Evolutionary conservation across 2,329 filamentous ascomycete genomes (phyloP).

Genomic region (Acephala macrosclerotiorum): DNA sequence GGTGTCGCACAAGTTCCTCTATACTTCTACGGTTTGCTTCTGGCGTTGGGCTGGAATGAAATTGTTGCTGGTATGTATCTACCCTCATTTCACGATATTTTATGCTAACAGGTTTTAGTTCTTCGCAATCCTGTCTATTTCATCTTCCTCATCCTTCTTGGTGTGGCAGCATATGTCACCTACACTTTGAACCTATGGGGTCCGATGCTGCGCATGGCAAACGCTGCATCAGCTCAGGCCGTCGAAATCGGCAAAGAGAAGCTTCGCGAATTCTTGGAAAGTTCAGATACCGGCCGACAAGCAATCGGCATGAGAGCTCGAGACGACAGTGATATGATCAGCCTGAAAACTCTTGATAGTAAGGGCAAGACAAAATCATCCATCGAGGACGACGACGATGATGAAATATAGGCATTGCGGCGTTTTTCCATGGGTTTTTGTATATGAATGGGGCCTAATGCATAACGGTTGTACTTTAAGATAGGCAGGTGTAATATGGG

Average conservation of each 20-base stretch:
- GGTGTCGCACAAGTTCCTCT: conserved; percentile 92
- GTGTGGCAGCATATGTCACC: conserved; percentile 82
- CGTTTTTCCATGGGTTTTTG: conserved; percentile 10
- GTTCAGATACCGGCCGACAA: conserved; percentile 83
- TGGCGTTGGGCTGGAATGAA: conserved; percentile 98
- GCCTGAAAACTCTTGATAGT: conserved; percentile 67
- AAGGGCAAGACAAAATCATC: conserved; percentile 59
- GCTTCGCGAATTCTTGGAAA: conserved; percentile 87
- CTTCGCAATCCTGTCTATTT: conserved; percentile 94
- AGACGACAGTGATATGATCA: conserved; percentile 57
- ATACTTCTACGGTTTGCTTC: conserved; percentile 90
- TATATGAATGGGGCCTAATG: conserved; percentile 14
- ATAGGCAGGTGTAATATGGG: conserved; percentile 17
- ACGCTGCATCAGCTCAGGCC: conserved; percentile 86
- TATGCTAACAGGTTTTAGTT: conserved; percentile 59
- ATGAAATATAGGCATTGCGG: conserved; percentile 37
- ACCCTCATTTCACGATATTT: conserved; percentile 11
- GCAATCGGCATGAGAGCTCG: conserved; percentile 77
- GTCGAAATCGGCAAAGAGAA: conserved; percentile 91
- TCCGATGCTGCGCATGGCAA: conserved; percentile 93
- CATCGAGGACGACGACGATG: conserved; percentile 58
- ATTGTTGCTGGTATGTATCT: conserved; percentile 81
- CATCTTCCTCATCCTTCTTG: conserved; percentile 81
- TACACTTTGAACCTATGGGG: conserved; percentile 96
- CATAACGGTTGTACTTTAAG: conserved; percentile 23